phyloP scores from a whole-genome alignment of 257 asterid genomes.

The Leonotis leonurus region DNA sequence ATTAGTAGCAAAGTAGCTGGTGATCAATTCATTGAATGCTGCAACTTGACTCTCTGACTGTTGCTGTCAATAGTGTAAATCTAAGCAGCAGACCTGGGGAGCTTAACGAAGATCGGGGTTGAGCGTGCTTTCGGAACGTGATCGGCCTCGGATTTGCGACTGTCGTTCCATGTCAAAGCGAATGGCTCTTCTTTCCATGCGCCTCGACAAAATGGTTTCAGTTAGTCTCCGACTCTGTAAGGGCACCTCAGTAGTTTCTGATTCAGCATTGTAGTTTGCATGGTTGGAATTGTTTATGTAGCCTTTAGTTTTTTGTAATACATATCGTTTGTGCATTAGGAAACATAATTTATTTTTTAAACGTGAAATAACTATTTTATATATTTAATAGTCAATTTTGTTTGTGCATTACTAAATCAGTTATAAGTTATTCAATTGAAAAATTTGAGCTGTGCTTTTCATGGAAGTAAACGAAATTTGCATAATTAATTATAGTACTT shows the following conservation, averaged over 20 bases:
- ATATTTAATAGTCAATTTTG: no score
- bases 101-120: not conserved
- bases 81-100: not conserved
- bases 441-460: not conserved
- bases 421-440: no score
- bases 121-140: not conserved
- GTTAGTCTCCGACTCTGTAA: no score
- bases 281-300: conserved; percentile 9
- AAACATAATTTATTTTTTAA: no score
- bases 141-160: not conserved
- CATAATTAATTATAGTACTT: not conserved
- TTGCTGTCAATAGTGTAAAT: not conserved
- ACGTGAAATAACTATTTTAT: no score
- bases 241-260: no score
- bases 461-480: not conserved
- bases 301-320: not conserved
- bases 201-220: not conserved
- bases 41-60: not conserved
- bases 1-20: not conserved
- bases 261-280: not conserved
- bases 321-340: not conserved
- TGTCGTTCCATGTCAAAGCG: not conserved
- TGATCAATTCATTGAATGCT: conserved; percentile 7
- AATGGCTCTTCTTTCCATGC: not conserved
- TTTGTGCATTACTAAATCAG: no score